Base-by-base conservation (phyloP, 805 yeast species). In the Candida hungchunana region DNA sequence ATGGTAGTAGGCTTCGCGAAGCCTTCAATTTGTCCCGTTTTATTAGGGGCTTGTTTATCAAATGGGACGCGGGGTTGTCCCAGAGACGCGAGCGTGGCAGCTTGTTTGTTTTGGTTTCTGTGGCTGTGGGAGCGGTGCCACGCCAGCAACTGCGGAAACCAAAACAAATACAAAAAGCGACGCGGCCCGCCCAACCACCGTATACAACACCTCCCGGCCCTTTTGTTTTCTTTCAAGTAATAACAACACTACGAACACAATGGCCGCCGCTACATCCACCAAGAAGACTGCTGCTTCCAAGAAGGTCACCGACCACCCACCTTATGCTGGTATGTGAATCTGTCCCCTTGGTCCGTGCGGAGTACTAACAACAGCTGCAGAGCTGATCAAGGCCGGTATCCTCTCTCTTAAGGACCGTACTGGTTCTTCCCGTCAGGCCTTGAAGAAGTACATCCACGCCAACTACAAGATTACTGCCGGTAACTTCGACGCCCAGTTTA, bases 391-490 rank as follows among this genome's bases (percentile, higher is more conserved):
- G 24, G 75, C 81, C 42, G 94, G 90, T 33, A 69, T 86, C 46
- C 56, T 69, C 26, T 68, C 82, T 32, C 71, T 86, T 54, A 82
- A 82, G 53, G 89, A 83, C 56, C 79, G 94, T 64, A 82, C 73
- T 43, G 95, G 95, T 37, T 77, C 87, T 5, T 56, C 88, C 51
- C 89, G 96, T 61, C 90, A 82, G 60, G 90, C 93, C 10, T 69
- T 88, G 56, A 88, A 87, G 73, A 86, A 86, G 63, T 84, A 77
- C 62, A 78, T 87, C 47, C 77, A 73, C 62, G 63, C 79, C 56
- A 73, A 76, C 64, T 71, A 65, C 65, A 67, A 78, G 47, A 64
- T 75, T 48, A 69, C 71, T 31, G 67, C 82, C n/a, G 37, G 71
- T 34, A 79, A 70, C 59, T 86, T 86, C 55, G 95, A 85, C 58